Evolutionary conservation across 768 basidiomycete genomes (phyloP).

Genomic region (Hypholoma fasciculare): DNA sequence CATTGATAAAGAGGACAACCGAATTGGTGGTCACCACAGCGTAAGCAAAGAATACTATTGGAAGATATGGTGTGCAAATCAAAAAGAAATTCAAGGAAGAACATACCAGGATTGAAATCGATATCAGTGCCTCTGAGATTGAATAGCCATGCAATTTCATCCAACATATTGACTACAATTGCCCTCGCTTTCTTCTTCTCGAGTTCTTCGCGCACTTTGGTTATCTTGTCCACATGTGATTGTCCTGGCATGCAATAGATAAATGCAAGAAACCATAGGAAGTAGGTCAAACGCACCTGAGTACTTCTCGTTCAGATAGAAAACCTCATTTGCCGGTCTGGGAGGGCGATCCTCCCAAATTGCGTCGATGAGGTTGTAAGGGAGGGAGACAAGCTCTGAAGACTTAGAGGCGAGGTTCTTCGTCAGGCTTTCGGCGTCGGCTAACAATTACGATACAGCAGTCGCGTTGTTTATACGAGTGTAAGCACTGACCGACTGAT

Average conservation of each 20-base stretch:
- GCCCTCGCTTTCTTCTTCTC: conserved; percentile 65
- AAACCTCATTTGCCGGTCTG: conserved; percentile 66
- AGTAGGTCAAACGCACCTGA: conserved; percentile 47
- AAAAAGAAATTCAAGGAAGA: neutral
- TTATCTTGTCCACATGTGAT: conserved; percentile 66
- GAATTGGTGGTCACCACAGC: conserved; percentile 67
- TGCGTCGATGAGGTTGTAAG: conserved; percentile 73
- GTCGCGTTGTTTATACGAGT: neutral
- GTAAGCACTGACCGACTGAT: conserved; percentile 48
- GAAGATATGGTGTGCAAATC: neutral
- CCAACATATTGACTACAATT: conserved; percentile 82
- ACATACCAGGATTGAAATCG: conserved; percentile 68
- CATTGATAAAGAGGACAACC: conserved; percentile 71
- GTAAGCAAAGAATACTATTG: conserved; percentile 89
- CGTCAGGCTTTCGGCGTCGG: conserved; percentile 63
- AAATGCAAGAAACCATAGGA: neutral
- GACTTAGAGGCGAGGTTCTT: conserved; percentile 52
- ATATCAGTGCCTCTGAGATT: conserved; percentile 94
- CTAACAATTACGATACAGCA: conserved; percentile 28
- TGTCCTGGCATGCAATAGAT: conserved; percentile 43
- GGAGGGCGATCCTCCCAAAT: conserved; percentile 77
- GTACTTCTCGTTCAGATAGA: conserved; percentile 72
- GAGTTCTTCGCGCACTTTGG: conserved; percentile 63
- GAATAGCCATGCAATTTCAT: conserved; percentile 94
- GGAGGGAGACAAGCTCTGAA: conserved; percentile 68